Evolutionary conservation across 2,329 filamentous ascomycete species (phyloP).

Genomic region (Claviceps sp.): DNA sequence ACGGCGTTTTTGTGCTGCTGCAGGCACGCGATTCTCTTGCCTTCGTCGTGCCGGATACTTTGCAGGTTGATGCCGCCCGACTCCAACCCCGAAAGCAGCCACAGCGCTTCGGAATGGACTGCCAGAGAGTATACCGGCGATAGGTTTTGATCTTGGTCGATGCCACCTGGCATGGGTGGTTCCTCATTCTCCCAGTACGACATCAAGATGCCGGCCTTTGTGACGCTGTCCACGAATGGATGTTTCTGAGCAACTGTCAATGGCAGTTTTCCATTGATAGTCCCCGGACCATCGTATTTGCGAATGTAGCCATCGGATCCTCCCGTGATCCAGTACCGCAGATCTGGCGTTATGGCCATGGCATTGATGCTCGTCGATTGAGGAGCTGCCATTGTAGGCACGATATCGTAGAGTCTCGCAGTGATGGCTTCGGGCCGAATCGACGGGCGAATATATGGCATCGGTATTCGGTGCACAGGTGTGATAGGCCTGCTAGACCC

Average conservation of each 20-base stretch:
- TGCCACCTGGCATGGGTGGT: constrained; percentile 29
- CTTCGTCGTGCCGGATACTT: constrained; percentile 86
- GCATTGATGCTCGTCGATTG: constrained; percentile 94
- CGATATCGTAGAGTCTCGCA: constrained; percentile 80
- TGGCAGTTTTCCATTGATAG: constrained; percentile 86
- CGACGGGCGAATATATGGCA: constrained; percentile 33
- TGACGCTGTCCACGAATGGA: constrained; percentile 93
- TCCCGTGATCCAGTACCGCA: constrained; percentile 89
- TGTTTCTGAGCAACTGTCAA: constrained; percentile 91
- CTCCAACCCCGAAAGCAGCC: constrained; percentile 82
- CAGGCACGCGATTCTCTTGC: constrained; percentile 71
- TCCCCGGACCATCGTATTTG: constrained; percentile 91
- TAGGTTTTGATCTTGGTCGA: constrained; percentile 47
- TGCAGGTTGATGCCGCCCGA: constrained; percentile 88
- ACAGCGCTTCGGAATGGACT: constrained; percentile 77
- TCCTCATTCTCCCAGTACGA: constrained; percentile 99
- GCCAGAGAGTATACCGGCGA: constrained; percentile 92
- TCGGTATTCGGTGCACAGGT: constrained; percentile 10
- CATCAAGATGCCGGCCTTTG: constrained; percentile 85
- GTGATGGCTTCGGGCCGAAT: constrained; percentile 68
- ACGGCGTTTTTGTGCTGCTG: constrained; percentile 83
- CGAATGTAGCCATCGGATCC: constrained; percentile 91
- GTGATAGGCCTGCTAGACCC: constrained; percentile 16
- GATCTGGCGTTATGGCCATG: constrained; percentile 80
- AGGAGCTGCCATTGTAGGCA: constrained; percentile 91